These are phyloP conservation scores for Raphanus sativus DNA, from an alignment of 345 rosid species.

Conservation along the genomic window DNA sequence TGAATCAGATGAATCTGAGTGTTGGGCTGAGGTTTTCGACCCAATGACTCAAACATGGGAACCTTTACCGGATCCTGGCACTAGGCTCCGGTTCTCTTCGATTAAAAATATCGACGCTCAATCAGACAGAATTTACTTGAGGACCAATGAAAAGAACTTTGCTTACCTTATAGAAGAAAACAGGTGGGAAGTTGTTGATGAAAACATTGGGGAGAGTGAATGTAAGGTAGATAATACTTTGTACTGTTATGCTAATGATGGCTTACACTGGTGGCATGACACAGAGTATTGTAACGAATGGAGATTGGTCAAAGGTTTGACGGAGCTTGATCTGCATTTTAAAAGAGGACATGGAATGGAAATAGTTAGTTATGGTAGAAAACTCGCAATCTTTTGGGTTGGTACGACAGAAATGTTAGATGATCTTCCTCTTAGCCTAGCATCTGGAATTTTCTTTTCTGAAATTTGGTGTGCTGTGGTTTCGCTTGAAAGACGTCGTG, in stretches of 20 bases:
- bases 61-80: background rate
- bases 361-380: background rate
- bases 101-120: background rate
- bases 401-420: background rate
- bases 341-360: background rate
- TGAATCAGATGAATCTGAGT: background rate
- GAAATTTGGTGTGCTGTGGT: background rate
- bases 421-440: background rate
- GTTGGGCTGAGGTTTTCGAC: background rate
- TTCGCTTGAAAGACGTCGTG: background rate
- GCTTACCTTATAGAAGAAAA: background rate
- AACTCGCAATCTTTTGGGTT: background rate
- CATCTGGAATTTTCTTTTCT: background rate
- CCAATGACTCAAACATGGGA: background rate
- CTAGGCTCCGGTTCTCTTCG: background rate
- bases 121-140: background rate
- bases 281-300: background rate
- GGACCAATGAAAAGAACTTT: background rate
- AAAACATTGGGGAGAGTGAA: background rate
- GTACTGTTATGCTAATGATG: background rate
- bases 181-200: background rate
- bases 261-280: background rate
- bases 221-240: background rate
- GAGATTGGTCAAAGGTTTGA: background rate
- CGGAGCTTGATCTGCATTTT: background rate